phyloP scores from a whole-genome alignment of 441 rosid genomes.

The Erodium texanum region DNA sequence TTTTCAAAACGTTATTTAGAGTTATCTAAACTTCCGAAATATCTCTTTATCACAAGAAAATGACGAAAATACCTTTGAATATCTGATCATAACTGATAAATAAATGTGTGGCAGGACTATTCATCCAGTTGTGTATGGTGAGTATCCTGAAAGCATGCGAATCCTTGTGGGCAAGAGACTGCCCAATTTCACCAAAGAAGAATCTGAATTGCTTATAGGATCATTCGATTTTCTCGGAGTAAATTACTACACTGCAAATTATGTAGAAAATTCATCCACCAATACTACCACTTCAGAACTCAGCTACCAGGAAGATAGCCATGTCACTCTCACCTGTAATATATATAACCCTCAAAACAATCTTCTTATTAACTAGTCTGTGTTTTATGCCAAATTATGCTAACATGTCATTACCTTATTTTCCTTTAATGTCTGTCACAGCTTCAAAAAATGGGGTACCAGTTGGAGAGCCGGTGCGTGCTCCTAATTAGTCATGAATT shows the following conservation, averaged over 20 bases:
- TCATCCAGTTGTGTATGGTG: constrained; percentile 3
- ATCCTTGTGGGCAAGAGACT: background rate
- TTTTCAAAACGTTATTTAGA: too few relatives aligned
- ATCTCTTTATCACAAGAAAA: too few relatives aligned
- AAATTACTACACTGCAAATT: constrained; percentile 12
- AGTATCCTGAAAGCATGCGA: constrained; percentile 3
- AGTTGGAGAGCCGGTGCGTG: constrained; percentile 26
- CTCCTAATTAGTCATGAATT: too few relatives aligned
- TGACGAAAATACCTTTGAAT: too few relatives aligned
- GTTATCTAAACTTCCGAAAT: too few relatives aligned
- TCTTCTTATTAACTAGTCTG: background rate
- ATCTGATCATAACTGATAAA: too few relatives aligned
- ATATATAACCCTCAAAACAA: background rate
- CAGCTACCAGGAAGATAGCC: background rate
- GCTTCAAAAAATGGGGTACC: constrained; percentile 30
- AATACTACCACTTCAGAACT: background rate
- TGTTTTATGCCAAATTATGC: background rate
- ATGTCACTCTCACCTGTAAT: constrained; percentile 2
- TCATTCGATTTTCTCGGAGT: constrained; percentile 14
- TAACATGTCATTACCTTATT: background rate
- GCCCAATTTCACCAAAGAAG: constrained; percentile 12
- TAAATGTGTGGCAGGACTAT: background rate
- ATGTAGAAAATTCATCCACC: background rate
- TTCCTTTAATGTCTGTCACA: constrained; percentile 16
- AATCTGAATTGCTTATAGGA: constrained; percentile 8